A percentile compares a stretch with the other conserved stretches of the same genome.
phyloP scores from a whole-genome alignment of 306 rosid genomes.

The Cicer judaicum region DNA sequence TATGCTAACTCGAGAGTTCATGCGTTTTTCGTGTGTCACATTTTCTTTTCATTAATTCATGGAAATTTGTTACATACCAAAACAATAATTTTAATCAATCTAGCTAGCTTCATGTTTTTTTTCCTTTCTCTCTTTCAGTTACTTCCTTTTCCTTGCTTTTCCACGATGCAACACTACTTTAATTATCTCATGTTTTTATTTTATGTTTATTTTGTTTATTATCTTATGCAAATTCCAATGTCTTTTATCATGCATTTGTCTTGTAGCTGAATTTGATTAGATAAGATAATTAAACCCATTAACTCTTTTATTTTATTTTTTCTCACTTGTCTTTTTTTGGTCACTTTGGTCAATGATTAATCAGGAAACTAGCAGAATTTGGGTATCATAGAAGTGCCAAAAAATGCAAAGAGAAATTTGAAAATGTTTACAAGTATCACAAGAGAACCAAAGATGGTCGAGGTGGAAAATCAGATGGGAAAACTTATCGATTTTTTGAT shows the following conservation, averaged over 20 bases:
- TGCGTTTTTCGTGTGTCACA: conserved; percentile 45
- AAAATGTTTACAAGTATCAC: conserved; percentile 94
- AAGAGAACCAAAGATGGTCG: conserved; percentile 91
- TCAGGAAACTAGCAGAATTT: conserved; percentile 89
- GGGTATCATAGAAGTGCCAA: conserved; percentile 83
- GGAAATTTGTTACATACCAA: conserved; percentile 39
- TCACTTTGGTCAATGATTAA: conserved; percentile 8
- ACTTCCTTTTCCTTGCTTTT: conserved; percentile 35
- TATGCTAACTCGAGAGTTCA: conserved; percentile 49
- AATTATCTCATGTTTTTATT: conserved; percentile 24
- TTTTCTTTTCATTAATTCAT: conserved; percentile 49
- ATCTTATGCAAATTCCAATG: conserved; percentile 36
- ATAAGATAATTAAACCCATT: conserved; percentile 22
- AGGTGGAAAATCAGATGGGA: conserved; percentile 80
- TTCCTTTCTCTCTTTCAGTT: conserved; percentile 40
- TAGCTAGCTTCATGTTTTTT: conserved; percentile 15
- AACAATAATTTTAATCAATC: conserved; percentile 18
- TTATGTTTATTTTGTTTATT: conserved; percentile 13
- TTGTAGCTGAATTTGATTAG: conserved; percentile 52
- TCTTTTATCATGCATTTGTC: conserved; percentile 40
- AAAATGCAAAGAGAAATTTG: conserved; percentile 96
- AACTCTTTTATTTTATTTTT: not conserved
- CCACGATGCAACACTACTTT: conserved; percentile 2
- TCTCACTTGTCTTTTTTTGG: not conserved
- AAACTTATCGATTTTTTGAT: conserved; percentile 81